Percentiles rank a stretch among this genome's conserved stretches.
Conservation (phyloP, 2,329 filamentous ascomycete genomes). For the Pestalotiopsis sp. region DNA sequence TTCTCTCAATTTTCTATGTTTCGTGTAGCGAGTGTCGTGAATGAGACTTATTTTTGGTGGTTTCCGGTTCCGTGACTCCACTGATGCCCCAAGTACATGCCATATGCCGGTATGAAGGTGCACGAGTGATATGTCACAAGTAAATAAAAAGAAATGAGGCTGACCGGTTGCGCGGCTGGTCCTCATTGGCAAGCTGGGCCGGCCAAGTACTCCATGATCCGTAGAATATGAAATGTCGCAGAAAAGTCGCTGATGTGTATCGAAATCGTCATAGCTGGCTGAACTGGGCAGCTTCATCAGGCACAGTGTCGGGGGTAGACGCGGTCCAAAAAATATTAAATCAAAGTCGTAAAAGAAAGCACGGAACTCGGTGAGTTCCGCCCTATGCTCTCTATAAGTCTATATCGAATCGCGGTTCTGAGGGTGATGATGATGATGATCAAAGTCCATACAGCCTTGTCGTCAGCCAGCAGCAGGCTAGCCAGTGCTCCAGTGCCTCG, state of each 20-base stretch:
- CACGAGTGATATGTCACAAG: not conserved
- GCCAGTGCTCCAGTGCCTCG: conserved; percentile 2
- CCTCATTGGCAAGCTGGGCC: not conserved
- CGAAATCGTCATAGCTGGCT: conserved; percentile 17
- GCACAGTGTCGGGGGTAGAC: conserved; percentile 16
- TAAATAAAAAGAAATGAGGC: not conserved
- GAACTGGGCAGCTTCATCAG: conserved; percentile 13
- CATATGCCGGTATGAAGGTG: not conserved
- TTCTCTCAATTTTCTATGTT: conserved; percentile 7
- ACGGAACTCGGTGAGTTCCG: conserved; percentile 12
- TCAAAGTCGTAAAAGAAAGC: conserved; percentile 13
- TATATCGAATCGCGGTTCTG: conserved; percentile 32
- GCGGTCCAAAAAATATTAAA: conserved; percentile 31
- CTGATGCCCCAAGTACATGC: not conserved
- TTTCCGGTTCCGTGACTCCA: conserved; percentile 11
- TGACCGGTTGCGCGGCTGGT: not conserved
- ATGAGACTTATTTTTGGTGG: conserved; percentile 13
- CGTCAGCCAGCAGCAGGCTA: not conserved
- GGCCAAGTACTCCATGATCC: conserved; percentile 5
- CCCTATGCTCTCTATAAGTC: conserved; percentile 32
- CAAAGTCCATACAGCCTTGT: not conserved
- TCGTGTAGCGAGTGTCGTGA: conserved; percentile 14
- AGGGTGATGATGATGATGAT: conserved; percentile 8
- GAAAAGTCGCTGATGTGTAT: conserved; percentile 10
- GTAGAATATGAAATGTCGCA: conserved; percentile 7